Base-by-base conservation (phyloP, 2,329 filamentous ascomycete genomes). In the Penicillium sp. region DNA sequence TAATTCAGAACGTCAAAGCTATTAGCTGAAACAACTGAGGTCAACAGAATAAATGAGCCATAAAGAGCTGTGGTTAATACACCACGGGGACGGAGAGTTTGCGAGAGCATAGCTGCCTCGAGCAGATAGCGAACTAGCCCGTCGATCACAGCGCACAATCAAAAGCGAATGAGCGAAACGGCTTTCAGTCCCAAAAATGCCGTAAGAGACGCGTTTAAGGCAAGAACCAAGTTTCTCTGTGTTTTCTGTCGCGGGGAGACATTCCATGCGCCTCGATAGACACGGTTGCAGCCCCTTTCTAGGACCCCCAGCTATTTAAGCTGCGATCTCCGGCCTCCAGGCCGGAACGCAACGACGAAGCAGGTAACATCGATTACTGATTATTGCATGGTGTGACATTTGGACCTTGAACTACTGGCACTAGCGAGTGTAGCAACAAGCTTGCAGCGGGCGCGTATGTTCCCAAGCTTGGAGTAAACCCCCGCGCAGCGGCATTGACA, bases 1-100 rank as follows among this genome's bases (percentile, higher is more conserved):
- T 76, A 78, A 43, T 77, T 65, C 33, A 81, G 67, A 5, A 77
- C 69, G 62, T 80, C 74, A 40, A 66, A 68, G 9, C 19, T 47
- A 24, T 57, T 40, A 7, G 40, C 43, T 6, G 58, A 50, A 10
- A 19, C 16, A 36, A 41, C 41, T 22, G 47, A 33, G 13, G 54
- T 18, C 10, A 50, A 52, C 4, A 64, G 43, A 40, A 54, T 50
- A 31, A 54, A 41, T 0, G 64, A 61, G 16, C 50, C 56, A 56
- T 50, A 62, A 10, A 68, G 19, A 16, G 41, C 52, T 14, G 58
- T 52, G 19, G 60, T 33, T 50, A 66, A 33, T 7, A 52, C 46
- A 35, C 44, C 35, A 5, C 33, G 44, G 27, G 44, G 35, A 10
- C n/a, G 44, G 14, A 52, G 19, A 22, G 31, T 43, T 40, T 37